Percentiles rank a stretch among this genome's conserved stretches.
These are phyloP conservation scores for Paxillus involutus DNA, from an alignment of 768 basidiomycete species.

Conservation along the genomic window DNA sequence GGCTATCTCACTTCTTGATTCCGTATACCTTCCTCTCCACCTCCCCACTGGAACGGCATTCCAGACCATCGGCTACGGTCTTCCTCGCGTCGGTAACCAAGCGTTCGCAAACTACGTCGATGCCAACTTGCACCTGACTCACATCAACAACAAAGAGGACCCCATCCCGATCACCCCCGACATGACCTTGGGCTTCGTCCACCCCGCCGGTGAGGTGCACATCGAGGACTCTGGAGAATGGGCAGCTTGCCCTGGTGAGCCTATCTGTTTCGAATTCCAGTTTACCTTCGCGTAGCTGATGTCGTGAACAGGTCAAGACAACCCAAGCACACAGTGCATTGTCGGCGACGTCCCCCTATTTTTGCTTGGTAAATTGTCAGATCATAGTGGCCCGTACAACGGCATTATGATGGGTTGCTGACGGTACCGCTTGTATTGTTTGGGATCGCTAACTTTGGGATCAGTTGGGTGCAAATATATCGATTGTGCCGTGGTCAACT, in stretches of 20 bases:
- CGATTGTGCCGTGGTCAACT: too few relatives aligned
- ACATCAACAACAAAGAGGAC: conserved; percentile 54
- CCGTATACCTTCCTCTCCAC: conserved; percentile 40
- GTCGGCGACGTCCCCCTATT: too few relatives aligned
- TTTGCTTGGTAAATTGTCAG: too few relatives aligned
- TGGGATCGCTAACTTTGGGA: too few relatives aligned
- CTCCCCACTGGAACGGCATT: conserved; percentile 34
- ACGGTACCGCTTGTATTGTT: too few relatives aligned
- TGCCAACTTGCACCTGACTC: conserved; percentile 42
- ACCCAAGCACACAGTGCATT: too few relatives aligned
- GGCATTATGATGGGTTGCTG: too few relatives aligned
- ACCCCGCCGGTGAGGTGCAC: conserved; percentile 43
- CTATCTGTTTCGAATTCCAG: background rate
- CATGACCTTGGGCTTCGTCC: conserved; percentile 39
- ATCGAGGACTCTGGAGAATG: conserved; percentile 48
- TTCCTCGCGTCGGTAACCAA: conserved; percentile 52
- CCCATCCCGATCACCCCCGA: conserved; percentile 36
- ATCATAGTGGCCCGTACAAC: too few relatives aligned
- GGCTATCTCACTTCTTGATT: conserved; percentile 37
- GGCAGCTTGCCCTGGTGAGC: conserved; percentile 52
- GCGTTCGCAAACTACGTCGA: conserved; percentile 61
- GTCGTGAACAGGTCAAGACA: conserved; percentile 4
- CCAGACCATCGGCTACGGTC: conserved; percentile 32
- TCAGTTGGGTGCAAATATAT: too few relatives aligned
- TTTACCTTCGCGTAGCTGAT: background rate